Conservation (phyloP, 2,329 filamentous ascomycete genomes). For the Teratosphaeria nubilosa region DNA sequence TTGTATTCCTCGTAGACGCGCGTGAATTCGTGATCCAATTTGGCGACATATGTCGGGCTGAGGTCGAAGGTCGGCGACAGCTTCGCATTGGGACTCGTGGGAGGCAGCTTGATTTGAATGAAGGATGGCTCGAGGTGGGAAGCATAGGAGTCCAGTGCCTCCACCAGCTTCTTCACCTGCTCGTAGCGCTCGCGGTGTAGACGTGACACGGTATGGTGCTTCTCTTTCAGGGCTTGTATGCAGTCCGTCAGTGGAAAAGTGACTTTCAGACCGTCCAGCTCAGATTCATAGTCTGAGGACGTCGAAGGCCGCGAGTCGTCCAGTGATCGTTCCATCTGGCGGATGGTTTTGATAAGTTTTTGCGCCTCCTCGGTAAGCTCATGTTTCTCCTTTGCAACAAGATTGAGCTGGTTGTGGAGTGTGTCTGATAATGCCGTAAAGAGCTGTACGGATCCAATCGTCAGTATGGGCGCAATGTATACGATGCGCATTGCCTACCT, state of each 20-base stretch:
- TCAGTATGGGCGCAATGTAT: not conserved
- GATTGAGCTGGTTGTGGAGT: constrained; percentile 76
- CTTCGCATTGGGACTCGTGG: constrained; percentile 64
- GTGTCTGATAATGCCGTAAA: constrained; percentile 88
- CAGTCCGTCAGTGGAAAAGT: constrained; percentile 77
- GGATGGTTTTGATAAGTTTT: constrained; percentile 71
- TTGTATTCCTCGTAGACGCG: constrained; percentile 95
- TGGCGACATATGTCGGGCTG: constrained; percentile 77
- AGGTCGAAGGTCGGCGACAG: constrained; percentile 81
- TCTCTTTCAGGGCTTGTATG: constrained; percentile 71
- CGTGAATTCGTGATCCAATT: constrained; percentile 82
- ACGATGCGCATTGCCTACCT: constrained; percentile 46
- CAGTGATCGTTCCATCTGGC: constrained; percentile 86
- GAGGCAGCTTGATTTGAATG: constrained; percentile 74
- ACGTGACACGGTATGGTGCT: constrained; percentile 68
- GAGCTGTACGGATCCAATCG: constrained; percentile 46
- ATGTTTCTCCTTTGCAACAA: constrained; percentile 82
- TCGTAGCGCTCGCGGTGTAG: constrained; percentile 87
- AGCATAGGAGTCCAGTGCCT: constrained; percentile 90
- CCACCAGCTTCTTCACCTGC: constrained; percentile 89
- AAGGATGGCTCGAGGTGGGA: constrained; percentile 89
- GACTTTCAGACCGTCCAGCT: constrained; percentile 57
- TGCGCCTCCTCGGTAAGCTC: constrained; percentile 83
- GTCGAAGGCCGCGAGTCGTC: constrained; percentile 61
- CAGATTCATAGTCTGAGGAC: constrained; percentile 46